phyloP scores from a whole-genome alignment of 169 alveolate species.

The Plasmodium gaboni region DNA sequence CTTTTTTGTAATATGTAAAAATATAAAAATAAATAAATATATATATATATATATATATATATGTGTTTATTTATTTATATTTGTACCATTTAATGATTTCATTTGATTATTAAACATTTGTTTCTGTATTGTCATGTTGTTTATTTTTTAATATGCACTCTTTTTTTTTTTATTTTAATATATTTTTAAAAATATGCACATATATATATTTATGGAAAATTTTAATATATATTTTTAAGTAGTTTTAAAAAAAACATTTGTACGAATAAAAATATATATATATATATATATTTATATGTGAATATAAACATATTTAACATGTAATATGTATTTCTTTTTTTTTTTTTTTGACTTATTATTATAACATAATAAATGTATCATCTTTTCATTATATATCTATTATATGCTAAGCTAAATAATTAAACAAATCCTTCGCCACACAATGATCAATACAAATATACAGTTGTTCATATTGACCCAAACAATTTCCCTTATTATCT shows the following conservation, averaged over 20 bases:
- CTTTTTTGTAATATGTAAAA: conserved; percentile 24
- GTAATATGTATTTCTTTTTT: too few relatives aligned
- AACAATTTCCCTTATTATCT: conserved; percentile 84
- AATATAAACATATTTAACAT: too few relatives aligned
- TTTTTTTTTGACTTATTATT: too few relatives aligned
- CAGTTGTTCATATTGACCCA: conserved; percentile 84
- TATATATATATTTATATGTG: too few relatives aligned
- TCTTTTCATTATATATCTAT: neutral
- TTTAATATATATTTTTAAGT: neutral
- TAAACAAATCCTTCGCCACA: conserved; percentile 81
- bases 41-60: too few relatives aligned
- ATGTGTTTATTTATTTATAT: neutral
- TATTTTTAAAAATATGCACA: neutral
- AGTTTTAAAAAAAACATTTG: neutral
- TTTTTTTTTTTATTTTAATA: neutral
- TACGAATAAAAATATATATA: neutral
- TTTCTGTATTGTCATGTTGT: neutral
- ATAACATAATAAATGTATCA: neutral
- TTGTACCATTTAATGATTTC: neutral
- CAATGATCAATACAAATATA: conserved; percentile 85
- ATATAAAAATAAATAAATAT: too few relatives aligned
- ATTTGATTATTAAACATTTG: neutral
- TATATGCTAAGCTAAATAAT: conserved; percentile 74
- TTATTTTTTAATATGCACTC: neutral
- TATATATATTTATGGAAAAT: neutral